Evolutionary conservation across 1,284 basidiomycete genomes (phyloP).

Genomic region (Thecaphora thlaspeos): DNA sequence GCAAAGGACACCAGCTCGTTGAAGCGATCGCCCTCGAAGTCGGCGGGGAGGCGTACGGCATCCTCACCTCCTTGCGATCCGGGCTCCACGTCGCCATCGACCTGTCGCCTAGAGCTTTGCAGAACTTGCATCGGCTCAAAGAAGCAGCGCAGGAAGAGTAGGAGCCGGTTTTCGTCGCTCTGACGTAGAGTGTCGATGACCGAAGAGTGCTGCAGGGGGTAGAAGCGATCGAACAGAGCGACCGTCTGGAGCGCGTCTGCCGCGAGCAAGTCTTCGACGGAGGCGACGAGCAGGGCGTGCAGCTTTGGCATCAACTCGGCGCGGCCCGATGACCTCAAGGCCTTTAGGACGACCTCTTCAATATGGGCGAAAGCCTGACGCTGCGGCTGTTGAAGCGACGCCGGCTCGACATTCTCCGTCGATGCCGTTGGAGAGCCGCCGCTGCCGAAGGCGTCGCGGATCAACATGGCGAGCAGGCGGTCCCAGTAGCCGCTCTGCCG

Average conservation of each 20-base stretch:
- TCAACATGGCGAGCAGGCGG: constrained; percentile 22
- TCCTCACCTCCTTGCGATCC: too few species aligned
- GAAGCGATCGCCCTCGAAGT: too few species aligned
- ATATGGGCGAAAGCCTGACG: constrained; percentile 25
- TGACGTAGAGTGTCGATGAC: constrained; percentile 55
- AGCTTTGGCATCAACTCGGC: constrained; percentile 11
- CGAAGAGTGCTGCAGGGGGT: constrained; percentile 66
- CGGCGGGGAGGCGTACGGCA: too few species aligned
- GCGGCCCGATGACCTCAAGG: constrained; percentile 4
- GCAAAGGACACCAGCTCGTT: constrained; percentile 1
- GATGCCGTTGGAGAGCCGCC: neutral
- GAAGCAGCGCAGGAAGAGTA: constrained; percentile 76
- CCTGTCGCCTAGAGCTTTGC: constrained; percentile 7
- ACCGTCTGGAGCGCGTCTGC: constrained; percentile 70
- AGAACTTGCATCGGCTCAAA: constrained; percentile 64
- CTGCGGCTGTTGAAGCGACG: neutral
- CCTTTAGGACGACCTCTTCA: constrained; percentile 33
- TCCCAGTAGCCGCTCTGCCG: constrained; percentile 75
- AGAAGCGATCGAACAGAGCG: constrained; percentile 68
- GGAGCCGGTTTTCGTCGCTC: constrained; percentile 64
- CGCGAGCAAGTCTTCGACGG: constrained; percentile 63
- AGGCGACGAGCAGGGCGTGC: constrained; percentile 26
- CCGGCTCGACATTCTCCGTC: neutral
- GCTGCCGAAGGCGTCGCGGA: constrained; percentile 6
- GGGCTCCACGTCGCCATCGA: constrained; percentile 51